Percentiles rank a stretch among this genome's conserved stretches.
Conservation (phyloP, 805 yeast species). For the Kodamaea sagamina region DNA sequence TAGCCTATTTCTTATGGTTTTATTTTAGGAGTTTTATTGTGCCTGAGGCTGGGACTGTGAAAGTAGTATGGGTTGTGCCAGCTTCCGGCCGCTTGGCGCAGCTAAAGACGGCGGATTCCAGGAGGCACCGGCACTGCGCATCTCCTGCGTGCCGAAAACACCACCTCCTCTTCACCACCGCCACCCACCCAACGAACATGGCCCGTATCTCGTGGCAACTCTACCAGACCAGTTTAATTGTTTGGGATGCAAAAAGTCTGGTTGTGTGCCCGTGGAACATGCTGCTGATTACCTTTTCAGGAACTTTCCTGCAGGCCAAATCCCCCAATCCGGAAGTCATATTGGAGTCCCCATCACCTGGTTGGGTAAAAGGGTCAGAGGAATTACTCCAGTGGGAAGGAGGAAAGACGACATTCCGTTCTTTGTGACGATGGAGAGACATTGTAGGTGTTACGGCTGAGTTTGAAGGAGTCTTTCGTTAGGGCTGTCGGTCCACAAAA, state of each 20-base stretch:
- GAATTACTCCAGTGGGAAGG: conserved; percentile 3
- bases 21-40: conserved; percentile 3
- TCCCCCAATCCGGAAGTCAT: conserved; percentile 1
- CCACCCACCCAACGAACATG: background rate
- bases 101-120: too few species aligned
- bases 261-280: background rate
- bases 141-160: too few species aligned
- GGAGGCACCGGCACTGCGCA: too few species aligned
- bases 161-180: too few species aligned
- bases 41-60: background rate
- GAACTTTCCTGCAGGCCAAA: background rate
- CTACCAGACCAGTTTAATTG: background rate
- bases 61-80: too few species aligned
- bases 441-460: too few species aligned
- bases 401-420: background rate
- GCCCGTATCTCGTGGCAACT: too few species aligned
- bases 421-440: too few species aligned
- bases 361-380: conserved; percentile 1
- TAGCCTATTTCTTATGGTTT: conserved; percentile 1
- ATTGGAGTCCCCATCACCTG: background rate
- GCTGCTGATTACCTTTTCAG: background rate
- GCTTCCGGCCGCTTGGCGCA: too few species aligned
- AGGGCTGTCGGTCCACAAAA: too few species aligned
- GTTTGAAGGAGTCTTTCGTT: too few species aligned
- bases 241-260: conserved; percentile 2